Conservation (phyloP, 768 basidiomycete genomes). For the Russula olivacea region DNA sequence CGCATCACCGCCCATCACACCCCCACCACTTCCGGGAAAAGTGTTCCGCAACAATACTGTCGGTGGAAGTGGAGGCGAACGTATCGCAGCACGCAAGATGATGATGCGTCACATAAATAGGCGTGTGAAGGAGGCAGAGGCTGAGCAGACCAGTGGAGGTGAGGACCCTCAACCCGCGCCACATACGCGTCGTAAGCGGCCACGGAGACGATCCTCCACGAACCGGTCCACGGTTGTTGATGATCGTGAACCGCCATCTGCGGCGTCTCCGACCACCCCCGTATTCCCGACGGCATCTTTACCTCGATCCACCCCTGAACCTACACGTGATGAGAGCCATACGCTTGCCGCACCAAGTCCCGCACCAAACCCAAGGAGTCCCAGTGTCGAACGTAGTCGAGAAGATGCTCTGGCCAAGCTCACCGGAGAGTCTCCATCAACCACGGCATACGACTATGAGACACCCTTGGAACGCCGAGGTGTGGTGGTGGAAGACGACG, state of each 20-base stretch:
- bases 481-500: slow-evolving; percentile 23
- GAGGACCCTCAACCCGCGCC: slow-evolving; percentile 39
- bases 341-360: slow-evolving; percentile 17
- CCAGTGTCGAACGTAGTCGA: slow-evolving; percentile 25
- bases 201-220: slow-evolving; percentile 19
- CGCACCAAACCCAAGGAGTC: slow-evolving; percentile 21
- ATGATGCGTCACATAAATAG: slow-evolving; percentile 61
- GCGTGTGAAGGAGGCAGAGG: slow-evolving; percentile 53
- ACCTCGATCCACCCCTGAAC: slow-evolving; percentile 17
- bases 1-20: slow-evolving; percentile 42
- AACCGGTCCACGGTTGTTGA: slow-evolving; percentile 30
- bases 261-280: slow-evolving; percentile 26
- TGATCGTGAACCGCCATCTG: slow-evolving; percentile 29
- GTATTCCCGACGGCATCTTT: slow-evolving; percentile 14
- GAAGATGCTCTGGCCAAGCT: slow-evolving; percentile 24
- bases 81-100: slow-evolving; percentile 62
- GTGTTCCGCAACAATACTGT: slow-evolving; percentile 69
- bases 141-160: slow-evolving; percentile 52
- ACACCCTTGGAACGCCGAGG: slow-evolving; percentile 22
- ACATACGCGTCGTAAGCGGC: slow-evolving; percentile 23
- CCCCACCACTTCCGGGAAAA: slow-evolving; percentile 45
- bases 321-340: slow-evolving; percentile 14
- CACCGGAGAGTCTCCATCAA: slow-evolving; percentile 12
- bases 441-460: slow-evolving; percentile 19
- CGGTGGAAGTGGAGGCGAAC: slow-evolving; percentile 74